phyloP scores from a whole-genome alignment of 148 eudicot species.

The Bassia scoparia region DNA sequence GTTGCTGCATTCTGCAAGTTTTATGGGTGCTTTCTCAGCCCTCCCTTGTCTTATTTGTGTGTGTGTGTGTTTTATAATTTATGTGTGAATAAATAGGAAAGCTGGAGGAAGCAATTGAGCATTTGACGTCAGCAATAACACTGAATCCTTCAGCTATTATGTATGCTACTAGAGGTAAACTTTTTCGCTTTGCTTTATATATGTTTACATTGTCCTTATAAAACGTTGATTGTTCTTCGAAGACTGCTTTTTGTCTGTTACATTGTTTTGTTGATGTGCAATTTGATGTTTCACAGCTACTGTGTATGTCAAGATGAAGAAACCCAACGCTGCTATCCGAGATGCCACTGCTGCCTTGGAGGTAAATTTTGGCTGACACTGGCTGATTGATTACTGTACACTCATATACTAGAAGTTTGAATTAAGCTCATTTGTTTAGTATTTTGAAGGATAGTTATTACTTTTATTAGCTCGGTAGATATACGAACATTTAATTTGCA shows the following conservation, averaged over 20 bases:
- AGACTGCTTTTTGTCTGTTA: neutral
- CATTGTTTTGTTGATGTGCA: neutral
- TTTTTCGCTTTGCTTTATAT: constrained; percentile 5
- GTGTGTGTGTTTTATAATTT: no score
- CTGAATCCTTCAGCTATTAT: constrained; percentile 91
- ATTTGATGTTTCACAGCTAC: constrained; percentile 44
- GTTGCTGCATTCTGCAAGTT: neutral
- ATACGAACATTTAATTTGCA: neutral
- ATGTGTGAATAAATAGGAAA: constrained; percentile 45
- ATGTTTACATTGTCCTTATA: neutral
- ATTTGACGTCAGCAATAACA: constrained; percentile 71
- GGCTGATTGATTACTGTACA: neutral
- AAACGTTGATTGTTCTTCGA: neutral
- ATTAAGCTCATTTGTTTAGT: neutral
- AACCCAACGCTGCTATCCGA: constrained; percentile 92
- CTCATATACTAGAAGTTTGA: neutral
- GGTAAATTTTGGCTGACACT: constrained; percentile 42
- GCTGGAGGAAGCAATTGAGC: constrained; percentile 68
- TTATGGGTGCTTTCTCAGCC: neutral
- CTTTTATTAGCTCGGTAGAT: neutral
- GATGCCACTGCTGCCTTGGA: constrained; percentile 87
- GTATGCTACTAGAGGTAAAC: constrained; percentile 82
- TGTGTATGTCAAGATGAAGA: constrained; percentile 85
- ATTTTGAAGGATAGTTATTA: neutral
- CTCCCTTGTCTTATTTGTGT: neutral